These are phyloP conservation scores for Diplotaxis tenuifolia DNA, from an alignment of 345 rosid genomes.

Conservation along the genomic window DNA sequence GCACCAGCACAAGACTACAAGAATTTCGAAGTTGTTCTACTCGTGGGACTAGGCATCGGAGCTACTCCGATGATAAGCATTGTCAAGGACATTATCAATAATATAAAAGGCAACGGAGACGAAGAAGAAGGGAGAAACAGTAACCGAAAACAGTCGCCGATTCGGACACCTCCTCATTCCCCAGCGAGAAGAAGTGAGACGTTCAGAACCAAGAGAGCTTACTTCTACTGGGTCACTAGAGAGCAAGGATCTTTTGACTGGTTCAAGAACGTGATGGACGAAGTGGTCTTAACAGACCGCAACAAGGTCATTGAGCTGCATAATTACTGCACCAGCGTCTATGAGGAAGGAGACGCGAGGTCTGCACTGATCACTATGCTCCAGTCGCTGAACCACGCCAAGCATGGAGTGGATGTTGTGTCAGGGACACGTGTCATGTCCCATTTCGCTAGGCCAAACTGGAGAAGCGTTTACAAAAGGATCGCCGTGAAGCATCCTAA, in stretches of 20 bases:
- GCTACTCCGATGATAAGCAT: slow-evolving; percentile 94
- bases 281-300: slow-evolving; percentile 57
- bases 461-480: slow-evolving; percentile 67
- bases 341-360: slow-evolving; percentile 85
- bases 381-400: slow-evolving; percentile 68
- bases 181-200: slow-evolving; percentile 36
- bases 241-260: slow-evolving; percentile 90
- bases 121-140: slow-evolving; percentile 31
- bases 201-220: slow-evolving; percentile 73
- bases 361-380: slow-evolving; percentile 81
- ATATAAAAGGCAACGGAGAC: slow-evolving; percentile 42
- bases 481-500: slow-evolving; percentile 57
- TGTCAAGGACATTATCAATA: slow-evolving; percentile 65
- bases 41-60: slow-evolving; percentile 81
- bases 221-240: slow-evolving; percentile 84
- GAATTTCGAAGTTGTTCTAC: slow-evolving; percentile 67
- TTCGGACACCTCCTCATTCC: slow-evolving; percentile 31
- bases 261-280: slow-evolving; percentile 85
- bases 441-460: slow-evolving; percentile 74
- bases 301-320: slow-evolving; percentile 74
- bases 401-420: slow-evolving; percentile 75
- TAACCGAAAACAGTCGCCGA: slow-evolving; percentile 44
- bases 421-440: slow-evolving; percentile 80
- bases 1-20: slow-evolving; percentile 87
- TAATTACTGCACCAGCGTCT: slow-evolving; percentile 80